Conservation (phyloP, 169 alveolate species). For the Plasmodium malariae region DNA sequence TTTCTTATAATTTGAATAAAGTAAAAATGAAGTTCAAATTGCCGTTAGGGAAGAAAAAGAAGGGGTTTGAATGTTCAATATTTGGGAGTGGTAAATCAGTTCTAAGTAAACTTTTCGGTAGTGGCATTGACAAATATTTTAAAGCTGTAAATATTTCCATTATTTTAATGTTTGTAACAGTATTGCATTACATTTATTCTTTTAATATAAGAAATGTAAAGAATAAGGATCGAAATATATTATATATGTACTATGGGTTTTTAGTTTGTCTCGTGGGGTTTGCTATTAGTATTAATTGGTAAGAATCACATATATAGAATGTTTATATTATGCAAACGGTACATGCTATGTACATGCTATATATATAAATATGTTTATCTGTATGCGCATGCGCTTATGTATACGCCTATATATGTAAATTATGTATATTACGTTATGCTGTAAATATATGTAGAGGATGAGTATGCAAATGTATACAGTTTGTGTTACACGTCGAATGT, state of each 20-base stretch:
- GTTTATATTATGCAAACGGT: too few relatives aligned
- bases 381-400: too few relatives aligned
- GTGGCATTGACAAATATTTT: constrained; percentile 49
- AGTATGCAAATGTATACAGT: too few relatives aligned
- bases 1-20: not conserved
- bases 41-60: constrained; percentile 33
- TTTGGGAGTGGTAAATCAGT: constrained; percentile 7
- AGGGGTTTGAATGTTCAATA: constrained; percentile 21
- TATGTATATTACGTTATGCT: too few relatives aligned
- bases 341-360: too few relatives aligned
- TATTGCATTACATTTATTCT: constrained; percentile 29
- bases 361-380: too few relatives aligned
- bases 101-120: constrained; percentile 24
- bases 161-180: constrained; percentile 23
- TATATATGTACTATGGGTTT: constrained; percentile 65
- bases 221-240: constrained; percentile 4
- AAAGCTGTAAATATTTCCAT: constrained; percentile 21
- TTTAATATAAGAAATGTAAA: constrained; percentile 5
- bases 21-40: constrained; percentile 50
- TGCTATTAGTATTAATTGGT: constrained; percentile 65
- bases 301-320: not conserved
- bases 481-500: too few relatives aligned
- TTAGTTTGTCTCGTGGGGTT: constrained; percentile 53
- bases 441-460: too few relatives aligned
- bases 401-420: too few relatives aligned